Percentiles rank a stretch among this genome's conserved stretches.
phyloP scores from a whole-genome alignment of 176 grass and related monocot genomes.

The Elymus sibiricus region DNA sequence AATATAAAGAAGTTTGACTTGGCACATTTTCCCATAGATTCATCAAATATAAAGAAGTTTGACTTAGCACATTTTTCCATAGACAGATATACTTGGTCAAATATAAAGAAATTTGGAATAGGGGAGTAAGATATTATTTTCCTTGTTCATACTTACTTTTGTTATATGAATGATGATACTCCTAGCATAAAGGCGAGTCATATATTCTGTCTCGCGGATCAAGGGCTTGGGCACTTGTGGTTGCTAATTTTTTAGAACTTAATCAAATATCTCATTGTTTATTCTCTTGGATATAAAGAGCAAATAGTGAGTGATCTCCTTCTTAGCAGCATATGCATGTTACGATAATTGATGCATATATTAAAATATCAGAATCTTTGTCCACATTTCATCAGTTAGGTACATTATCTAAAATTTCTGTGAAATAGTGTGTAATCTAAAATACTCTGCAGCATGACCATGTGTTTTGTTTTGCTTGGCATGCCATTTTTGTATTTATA shows the following conservation, averaged over 20 bases:
- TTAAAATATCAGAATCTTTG: background rate
- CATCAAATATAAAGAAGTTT: too few relatives aligned
- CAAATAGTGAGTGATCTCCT: background rate
- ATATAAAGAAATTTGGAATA: too few relatives aligned
- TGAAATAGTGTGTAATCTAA: background rate
- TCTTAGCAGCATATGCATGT: background rate
- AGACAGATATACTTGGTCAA: too few relatives aligned
- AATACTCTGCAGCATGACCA: background rate
- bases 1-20: too few relatives aligned
- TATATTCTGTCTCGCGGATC: background rate
- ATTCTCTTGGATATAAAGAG: conserved; percentile 6
- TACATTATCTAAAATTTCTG: background rate
- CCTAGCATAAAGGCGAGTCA: background rate
- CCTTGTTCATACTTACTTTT: background rate
- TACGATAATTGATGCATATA: too few relatives aligned
- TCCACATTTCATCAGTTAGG: background rate
- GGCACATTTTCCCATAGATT: too few relatives aligned
- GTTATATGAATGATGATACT: background rate
- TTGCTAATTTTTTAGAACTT: background rate
- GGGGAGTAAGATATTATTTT: background rate
- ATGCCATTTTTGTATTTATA: background rate
- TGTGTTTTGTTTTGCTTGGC: background rate
- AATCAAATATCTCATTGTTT: background rate
- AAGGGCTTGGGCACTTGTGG: background rate
- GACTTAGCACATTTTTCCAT: too few relatives aligned